phyloP scores from a whole-genome alignment of 1,139 yeast species.

The Kodamaea anthophila region DNA sequence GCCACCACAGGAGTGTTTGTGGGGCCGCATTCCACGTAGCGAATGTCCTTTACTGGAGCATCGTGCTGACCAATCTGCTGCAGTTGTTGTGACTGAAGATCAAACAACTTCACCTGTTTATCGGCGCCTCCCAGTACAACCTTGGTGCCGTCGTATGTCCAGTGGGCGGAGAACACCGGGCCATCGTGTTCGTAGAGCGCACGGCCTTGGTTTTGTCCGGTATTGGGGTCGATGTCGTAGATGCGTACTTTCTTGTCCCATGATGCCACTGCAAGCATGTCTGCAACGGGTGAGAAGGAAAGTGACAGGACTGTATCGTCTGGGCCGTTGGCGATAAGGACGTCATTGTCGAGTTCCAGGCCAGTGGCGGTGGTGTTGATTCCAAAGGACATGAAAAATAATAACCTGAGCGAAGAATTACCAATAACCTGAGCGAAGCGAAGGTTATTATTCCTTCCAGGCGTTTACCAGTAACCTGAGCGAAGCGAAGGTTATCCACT shows the following conservation, averaged over 20 bases:
- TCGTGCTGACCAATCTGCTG: conserved; percentile 86
- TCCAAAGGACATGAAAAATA: conserved; percentile 23
- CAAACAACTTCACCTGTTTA: conserved; percentile 79
- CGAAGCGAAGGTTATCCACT: no score
- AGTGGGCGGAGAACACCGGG: conserved; percentile 77
- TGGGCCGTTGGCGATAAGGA: conserved; percentile 76
- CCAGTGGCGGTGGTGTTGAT: conserved; percentile 45
- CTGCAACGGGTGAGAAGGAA: conserved; percentile 89
- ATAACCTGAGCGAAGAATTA: no score
- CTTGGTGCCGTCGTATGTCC: conserved; percentile 83
- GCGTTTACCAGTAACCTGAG: no score
- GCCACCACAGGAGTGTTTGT: conserved; percentile 78
- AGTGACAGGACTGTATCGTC: conserved; percentile 88
- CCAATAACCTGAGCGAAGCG: not conserved
- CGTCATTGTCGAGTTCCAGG: conserved; percentile 69
- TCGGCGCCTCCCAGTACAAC: conserved; percentile 92
- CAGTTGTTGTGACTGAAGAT: conserved; percentile 73
- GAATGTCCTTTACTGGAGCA: conserved; percentile 68
- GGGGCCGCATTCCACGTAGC: conserved; percentile 80
- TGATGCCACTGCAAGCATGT: conserved; percentile 71
- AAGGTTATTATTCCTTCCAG: no score
- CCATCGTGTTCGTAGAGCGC: conserved; percentile 88
- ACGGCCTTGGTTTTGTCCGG: conserved; percentile 73
- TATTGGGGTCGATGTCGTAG: conserved; percentile 70
- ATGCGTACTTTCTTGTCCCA: conserved; percentile 97